Base-by-base conservation (phyloP, 148 eudicot genomes). In the Heliosperma pusillum region DNA sequence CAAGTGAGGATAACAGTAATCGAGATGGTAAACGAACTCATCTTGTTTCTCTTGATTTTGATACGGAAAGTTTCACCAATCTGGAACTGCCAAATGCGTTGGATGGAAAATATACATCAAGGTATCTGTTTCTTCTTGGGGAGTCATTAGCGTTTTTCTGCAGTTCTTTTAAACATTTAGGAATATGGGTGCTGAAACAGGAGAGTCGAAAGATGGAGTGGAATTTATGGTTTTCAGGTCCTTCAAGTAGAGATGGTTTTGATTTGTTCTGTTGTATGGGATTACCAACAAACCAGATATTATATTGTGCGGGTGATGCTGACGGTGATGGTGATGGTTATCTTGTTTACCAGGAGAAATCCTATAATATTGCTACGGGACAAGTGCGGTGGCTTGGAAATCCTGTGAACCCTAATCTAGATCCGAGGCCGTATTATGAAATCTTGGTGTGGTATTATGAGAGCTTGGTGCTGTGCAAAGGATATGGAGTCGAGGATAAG, bases 21-120 rank as follows among this genome's bases (percentile, higher is more conserved):
- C 42, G 9, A 67, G 19, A 13, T 67, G 0, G 45, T 33, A 4
- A 12, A 24, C 19, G 10, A 24, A 72, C 10, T 12, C 26, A 71
- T n/a, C 74, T 71, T 33, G 25, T 56, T 19, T 71, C 64, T 10
- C 44, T 56, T 11, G 53, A 71, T 16, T 56, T 71, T n/a, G 65
- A 71, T 57, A 4, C 16, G 27, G 74, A 71, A 56, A 13, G n/a
- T 9, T 55, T 57, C 44, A 56, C 50, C 7, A 12, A 19, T 11
- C 5, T 30, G 27, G 25, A 56, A 30, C 29, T 71, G 24, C 47
- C 74, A 5, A 11, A 36, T 40, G 12, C 67, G 12, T 7, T 56
- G 0, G 2, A 1, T 30, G 5, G 20, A 3, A 2, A 50, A 11
- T 3, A 19, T 5, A n/a, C n/a, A 17, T 33, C 5, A 33, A 33